These are phyloP conservation scores for Ogataea paradorogensis DNA, from an alignment of 805 yeast species.

Conservation along the genomic window DNA sequence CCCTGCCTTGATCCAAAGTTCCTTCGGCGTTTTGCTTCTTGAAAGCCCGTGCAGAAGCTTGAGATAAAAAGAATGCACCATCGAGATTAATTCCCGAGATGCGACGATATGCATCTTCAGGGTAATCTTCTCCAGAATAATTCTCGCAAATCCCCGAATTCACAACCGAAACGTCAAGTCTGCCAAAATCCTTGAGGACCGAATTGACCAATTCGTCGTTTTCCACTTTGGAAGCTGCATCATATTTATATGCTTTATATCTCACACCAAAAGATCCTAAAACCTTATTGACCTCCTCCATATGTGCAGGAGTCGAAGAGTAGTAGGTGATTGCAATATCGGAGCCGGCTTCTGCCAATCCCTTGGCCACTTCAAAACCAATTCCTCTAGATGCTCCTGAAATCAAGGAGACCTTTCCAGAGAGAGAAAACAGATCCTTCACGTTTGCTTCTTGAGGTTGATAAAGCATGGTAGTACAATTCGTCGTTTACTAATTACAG, in stretches of 20 bases:
- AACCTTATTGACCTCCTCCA: neutral
- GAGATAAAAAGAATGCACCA: conserved; percentile 50
- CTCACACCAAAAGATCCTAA: neutral
- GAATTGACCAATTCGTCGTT: conserved; percentile 31
- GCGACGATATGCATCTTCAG: conserved; percentile 14
- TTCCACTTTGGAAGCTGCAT: conserved; percentile 31
- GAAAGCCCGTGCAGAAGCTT: conserved; percentile 46
- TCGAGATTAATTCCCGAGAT: conserved; percentile 36
- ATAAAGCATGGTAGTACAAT: neutral
- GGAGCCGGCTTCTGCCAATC: conserved; percentile 44
- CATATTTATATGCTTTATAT: conserved; percentile 20
- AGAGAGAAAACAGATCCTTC: conserved; percentile 39
- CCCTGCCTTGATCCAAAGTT: conserved; percentile 1
- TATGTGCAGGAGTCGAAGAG: neutral
- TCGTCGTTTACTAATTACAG: too few relatives aligned
- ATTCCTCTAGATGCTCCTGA: conserved; percentile 43
- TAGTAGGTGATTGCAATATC: conserved; percentile 34
- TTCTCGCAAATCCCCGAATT: conserved; percentile 37
- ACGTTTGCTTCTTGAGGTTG: conserved; percentile 28
- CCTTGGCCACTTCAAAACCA: conserved; percentile 41
- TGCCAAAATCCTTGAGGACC: conserved; percentile 38
- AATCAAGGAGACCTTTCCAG: conserved; percentile 42
- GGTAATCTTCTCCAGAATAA: neutral
- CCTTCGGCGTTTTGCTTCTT: conserved; percentile 14
- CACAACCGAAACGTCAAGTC: conserved; percentile 41